Evolutionary conservation across 1,284 basidiomycete genomes (phyloP).

Genomic region (Austroboletus novae-zelandiae): DNA sequence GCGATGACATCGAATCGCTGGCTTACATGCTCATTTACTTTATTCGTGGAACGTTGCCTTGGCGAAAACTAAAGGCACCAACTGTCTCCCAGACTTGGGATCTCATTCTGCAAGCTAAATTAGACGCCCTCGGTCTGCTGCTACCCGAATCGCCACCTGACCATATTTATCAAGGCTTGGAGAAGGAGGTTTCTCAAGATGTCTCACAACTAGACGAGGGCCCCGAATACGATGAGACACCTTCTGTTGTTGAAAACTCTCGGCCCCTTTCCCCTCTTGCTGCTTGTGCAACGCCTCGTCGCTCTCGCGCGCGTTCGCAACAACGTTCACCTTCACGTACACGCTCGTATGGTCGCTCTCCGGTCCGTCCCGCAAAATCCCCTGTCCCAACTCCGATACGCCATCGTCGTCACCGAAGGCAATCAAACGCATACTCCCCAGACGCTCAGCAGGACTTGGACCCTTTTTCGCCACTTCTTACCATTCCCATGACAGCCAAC

Average conservation of each 20-base stretch:
- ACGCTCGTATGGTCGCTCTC: conserved; percentile 9
- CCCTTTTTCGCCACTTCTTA: conserved; percentile 6
- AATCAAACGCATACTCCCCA: conserved; percentile 18
- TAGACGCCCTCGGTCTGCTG: conserved; percentile 40
- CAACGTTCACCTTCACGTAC: conserved; percentile 18
- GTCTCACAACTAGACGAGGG: conserved; percentile 8
- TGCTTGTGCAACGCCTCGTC: conserved; percentile 11
- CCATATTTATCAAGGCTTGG: conserved; percentile 9
- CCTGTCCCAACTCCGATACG: conserved; percentile 17
- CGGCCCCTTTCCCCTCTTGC: conserved; percentile 9
- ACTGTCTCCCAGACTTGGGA: conserved; percentile 83
- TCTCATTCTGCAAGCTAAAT: conserved; percentile 66
- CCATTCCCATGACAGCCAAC: conserved; percentile 68
- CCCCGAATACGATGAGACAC: conserved; percentile 9
- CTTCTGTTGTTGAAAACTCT: conserved; percentile 19
- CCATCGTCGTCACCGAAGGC: conserved; percentile 13
- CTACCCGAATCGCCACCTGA: conserved; percentile 23
- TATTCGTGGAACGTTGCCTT: conserved; percentile 85
- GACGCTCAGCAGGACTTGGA: conserved; percentile 12
- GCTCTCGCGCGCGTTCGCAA: conserved; percentile 17
- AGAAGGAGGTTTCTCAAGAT: conserved; percentile 7
- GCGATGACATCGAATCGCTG: conserved; percentile 90
- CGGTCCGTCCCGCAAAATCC: background rate
- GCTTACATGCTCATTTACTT: conserved; percentile 95
- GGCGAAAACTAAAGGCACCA: conserved; percentile 80